These are phyloP conservation scores for Apostasia shenzhenica DNA, from an alignment of 106 monocot species.

Conservation along the genomic window DNA sequence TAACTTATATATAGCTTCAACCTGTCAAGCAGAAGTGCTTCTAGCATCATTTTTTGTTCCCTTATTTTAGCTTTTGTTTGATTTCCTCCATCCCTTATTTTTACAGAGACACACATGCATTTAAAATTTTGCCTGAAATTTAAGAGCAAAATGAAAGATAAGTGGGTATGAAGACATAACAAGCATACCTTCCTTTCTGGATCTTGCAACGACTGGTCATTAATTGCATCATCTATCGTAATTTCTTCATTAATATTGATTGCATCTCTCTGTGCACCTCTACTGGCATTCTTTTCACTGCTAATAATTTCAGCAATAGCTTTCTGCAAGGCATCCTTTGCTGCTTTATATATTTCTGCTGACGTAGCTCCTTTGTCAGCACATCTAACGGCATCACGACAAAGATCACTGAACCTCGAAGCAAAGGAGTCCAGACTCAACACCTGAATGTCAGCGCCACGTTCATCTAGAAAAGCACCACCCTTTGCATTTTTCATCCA, in stretches of 20 bases:
- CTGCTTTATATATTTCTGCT: conserved; percentile 53
- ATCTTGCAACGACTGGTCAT: conserved; percentile 49
- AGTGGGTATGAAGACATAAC: not conserved
- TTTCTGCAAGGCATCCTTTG: conserved; percentile 66
- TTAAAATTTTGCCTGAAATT: not conserved
- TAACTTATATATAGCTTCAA: too few species aligned
- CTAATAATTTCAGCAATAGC: conserved; percentile 56
- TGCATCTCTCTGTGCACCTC: conserved; percentile 52
- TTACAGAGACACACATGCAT: too few species aligned
- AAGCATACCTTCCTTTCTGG: conserved; percentile 59
- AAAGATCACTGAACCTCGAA: conserved; percentile 69
- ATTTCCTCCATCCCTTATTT: too few species aligned
- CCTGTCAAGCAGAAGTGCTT: too few species aligned
- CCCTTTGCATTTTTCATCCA: conserved; percentile 84
- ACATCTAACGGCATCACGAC: conserved; percentile 69
- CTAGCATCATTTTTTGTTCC: too few species aligned
- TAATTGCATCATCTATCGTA: conserved; percentile 59
- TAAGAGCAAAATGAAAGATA: not conserved
- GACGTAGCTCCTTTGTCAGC: conserved; percentile 69
- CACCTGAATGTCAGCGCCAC: conserved; percentile 11
- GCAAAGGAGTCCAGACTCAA: conserved; percentile 32
- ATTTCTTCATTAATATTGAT: conserved; percentile 98
- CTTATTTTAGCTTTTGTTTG: too few species aligned
- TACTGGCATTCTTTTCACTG: conserved; percentile 44
- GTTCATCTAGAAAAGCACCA: conserved; percentile 30